Base-by-base conservation (phyloP, 1,284 basidiomycete species). In the Cronartium quercuum region DNA sequence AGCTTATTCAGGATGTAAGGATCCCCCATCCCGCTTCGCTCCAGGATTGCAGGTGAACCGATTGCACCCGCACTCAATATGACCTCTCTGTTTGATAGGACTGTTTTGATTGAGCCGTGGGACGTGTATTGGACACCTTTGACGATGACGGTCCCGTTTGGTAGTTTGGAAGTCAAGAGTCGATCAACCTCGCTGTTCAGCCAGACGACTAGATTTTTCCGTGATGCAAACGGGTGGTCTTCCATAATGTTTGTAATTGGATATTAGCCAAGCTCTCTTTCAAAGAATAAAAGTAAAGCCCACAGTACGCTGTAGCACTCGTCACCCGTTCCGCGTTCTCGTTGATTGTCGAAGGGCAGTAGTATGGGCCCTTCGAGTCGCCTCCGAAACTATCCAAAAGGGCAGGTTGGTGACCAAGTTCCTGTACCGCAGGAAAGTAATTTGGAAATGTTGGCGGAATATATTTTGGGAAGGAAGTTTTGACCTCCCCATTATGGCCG, bases 21-120 rank as follows among this genome's bases (percentile, higher is more conserved):
- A n/a, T 79, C 76, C 5, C 79, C 79, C 34, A 80, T 67, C 40
- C 79, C 79, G 7, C 77, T 78, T 42, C 78, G 76, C 78, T 80
- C 79, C 24, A 80, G 76, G 15, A 80, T 78, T 69, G 77, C 78
- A 13, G 79, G 79, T 38, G 79, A 77, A 61, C 78, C 78, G 78
- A 80, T 77, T 6, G 78, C 75, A 42, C 79, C 79, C 34, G 76
- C 79, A 51, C 75, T 76, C 3, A 80, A 66, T 4, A 80, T 74
- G 21, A 80, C 76, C 15, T 78, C 78, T 21, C 77, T 76, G 9
- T 37, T 60, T 9, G 76, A 77, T 40, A 76, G 76, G 21, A 77
- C 76, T 4, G 65, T 55, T 15, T 24, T 61, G 3, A 61, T 24
- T 13, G 35, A 21, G 40, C 68, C 68, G 10, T 18, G 21, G 18